phyloP scores from a whole-genome alignment of 1,284 basidiomycete genomes.

The Fomitopsis betulina region DNA sequence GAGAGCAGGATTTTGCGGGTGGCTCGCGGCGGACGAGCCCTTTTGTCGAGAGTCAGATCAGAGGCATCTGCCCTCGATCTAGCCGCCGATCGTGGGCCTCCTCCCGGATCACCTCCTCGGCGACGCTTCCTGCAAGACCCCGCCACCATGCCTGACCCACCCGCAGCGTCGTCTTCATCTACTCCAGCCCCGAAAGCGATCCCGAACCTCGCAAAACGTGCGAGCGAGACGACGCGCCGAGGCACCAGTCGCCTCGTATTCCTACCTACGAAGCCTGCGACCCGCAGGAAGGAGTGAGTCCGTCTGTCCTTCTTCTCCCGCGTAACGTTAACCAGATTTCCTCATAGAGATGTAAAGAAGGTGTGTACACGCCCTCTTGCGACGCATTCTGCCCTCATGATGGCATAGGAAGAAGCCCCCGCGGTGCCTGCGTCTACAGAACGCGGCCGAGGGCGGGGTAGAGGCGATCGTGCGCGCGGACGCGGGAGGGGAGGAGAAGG shows the following conservation, averaged over 20 bases:
- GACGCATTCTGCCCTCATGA: conserved; percentile 1
- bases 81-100: background rate
- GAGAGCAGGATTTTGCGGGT: background rate
- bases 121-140: background rate
- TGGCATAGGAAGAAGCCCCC: conserved; percentile 46
- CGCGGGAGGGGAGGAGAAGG: conserved; percentile 34
- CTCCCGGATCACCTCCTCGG: background rate
- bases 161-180: conserved; percentile 18
- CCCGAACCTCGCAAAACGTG: conserved; percentile 67
- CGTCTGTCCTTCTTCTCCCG: conserved; percentile 8
- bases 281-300: conserved; percentile 75
- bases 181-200: conserved; percentile 48
- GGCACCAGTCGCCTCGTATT: conserved; percentile 76
- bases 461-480: conserved; percentile 16
- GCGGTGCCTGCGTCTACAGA: conserved; percentile 27
- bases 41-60: background rate
- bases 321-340: conserved; percentile 2
- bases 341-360: conserved; percentile 37
- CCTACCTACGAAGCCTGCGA: conserved; percentile 64
- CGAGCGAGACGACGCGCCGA: conserved; percentile 63
- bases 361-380: conserved; percentile 23
- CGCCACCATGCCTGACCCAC: conserved; percentile 21
- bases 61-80: background rate
- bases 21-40: background rate
- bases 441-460: conserved; percentile 45